A percentile compares a stretch with the other conserved stretches of the same genome.
These are phyloP conservation scores for Phalaenopsis aphrodite DNA, from an alignment of 106 monocot species.

Conservation along the genomic window DNA sequence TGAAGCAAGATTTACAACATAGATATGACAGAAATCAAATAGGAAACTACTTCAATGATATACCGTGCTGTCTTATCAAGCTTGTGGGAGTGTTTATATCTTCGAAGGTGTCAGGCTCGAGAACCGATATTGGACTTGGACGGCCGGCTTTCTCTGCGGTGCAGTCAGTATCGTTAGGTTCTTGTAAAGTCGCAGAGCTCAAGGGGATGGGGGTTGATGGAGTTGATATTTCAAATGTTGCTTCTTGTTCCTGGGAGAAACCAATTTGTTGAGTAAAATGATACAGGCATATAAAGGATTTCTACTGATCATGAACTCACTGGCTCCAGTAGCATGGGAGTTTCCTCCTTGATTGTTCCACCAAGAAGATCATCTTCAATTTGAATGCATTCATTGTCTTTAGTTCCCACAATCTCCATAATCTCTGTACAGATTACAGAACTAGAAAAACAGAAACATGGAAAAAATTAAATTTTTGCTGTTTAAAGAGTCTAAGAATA, in stretches of 20 bases:
- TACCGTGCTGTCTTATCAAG: background rate
- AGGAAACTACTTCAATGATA: background rate
- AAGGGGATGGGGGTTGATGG: background rate
- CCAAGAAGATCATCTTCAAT: background rate
- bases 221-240: constrained; percentile 6
- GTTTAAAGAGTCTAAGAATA: background rate
- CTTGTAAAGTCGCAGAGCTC: constrained; percentile 10
- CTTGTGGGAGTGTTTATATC: constrained; percentile 29
- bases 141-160: constrained; percentile 17
- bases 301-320: constrained; percentile 12
- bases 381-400: background rate
- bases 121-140: constrained; percentile 47
- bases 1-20: background rate
- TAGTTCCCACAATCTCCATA: background rate
- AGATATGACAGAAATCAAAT: background rate
- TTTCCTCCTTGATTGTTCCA: constrained; percentile 19
- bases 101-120: constrained; percentile 39
- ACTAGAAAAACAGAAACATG: background rate
- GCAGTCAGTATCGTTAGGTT: constrained; percentile 15
- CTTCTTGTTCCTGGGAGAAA: constrained; percentile 20
- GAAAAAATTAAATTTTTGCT: background rate
- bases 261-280: background rate
- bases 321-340: constrained; percentile 5
- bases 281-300: background rate
- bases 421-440: constrained; percentile 14